A percentile compares a stretch with the other conserved stretches of the same genome.
These are phyloP conservation scores for Borealophlyctis nickersoniae DNA, from an alignment of 192 early-diverging fungal species.

Conservation along the genomic window DNA sequence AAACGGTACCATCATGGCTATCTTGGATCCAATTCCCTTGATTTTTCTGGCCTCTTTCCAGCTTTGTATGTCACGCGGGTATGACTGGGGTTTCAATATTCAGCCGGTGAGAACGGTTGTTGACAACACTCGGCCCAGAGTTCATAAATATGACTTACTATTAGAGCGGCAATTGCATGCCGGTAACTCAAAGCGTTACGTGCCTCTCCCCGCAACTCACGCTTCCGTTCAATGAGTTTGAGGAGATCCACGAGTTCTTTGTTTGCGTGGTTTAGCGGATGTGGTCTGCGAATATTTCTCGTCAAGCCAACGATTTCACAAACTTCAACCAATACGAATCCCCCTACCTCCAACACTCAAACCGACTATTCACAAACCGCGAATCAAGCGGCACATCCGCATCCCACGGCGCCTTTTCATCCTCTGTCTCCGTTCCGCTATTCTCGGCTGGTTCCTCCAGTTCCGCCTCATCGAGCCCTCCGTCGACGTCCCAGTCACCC, in stretches of 20 bases:
- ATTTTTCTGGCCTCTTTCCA: slow-evolving; percentile 31
- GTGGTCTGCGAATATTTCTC: neutral
- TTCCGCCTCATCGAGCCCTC: neutral
- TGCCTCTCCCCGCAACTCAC: slow-evolving; percentile 13
- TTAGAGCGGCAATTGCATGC: slow-evolving; percentile 25
- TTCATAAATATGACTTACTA: slow-evolving; percentile 23
- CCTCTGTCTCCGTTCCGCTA: slow-evolving; percentile 1
- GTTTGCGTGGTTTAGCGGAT: slow-evolving; percentile 24
- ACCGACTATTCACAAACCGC: slow-evolving; percentile 1
- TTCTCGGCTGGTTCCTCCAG: neutral
- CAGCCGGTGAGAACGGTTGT: no score
- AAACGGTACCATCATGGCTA: slow-evolving; percentile 25
- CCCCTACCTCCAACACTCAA: slow-evolving; percentile 6
- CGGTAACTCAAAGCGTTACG: slow-evolving; percentile 28
- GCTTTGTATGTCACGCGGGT: slow-evolving; percentile 22
- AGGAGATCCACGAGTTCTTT: slow-evolving; percentile 18
- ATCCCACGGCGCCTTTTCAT: slow-evolving; percentile 9
- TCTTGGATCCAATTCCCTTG: slow-evolving; percentile 35
- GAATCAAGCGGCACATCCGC: slow-evolving; percentile 13
- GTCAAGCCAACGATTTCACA: neutral
- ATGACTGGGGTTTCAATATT: no score
- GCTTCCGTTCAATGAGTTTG: slow-evolving; percentile 18
- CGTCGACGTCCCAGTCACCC: neutral
- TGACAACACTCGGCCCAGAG: no score
- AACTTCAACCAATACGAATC: neutral